Conservation (phyloP, 2,329 filamentous ascomycete genomes). For the Aspergillus novoparasiticus region DNA sequence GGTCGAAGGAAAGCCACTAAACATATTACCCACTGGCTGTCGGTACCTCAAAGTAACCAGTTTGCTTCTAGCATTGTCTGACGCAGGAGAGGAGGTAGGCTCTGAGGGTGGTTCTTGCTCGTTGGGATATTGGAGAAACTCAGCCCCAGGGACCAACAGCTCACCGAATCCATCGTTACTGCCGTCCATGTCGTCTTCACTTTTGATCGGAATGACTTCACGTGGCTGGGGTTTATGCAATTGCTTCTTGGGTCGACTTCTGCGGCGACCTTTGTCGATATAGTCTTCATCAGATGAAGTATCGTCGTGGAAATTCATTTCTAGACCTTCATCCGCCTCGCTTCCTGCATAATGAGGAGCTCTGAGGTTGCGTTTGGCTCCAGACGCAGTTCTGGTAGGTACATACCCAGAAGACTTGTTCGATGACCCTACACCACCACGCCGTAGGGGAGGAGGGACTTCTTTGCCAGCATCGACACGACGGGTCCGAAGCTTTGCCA, state of each 20-base stretch:
- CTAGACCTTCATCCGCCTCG: not conserved
- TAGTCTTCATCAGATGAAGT: slow-evolving; percentile 13
- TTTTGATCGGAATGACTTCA: not conserved
- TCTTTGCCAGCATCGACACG: slow-evolving; percentile 34
- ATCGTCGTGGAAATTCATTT: not conserved
- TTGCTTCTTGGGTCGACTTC: not conserved
- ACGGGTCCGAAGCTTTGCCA: slow-evolving; percentile 46
- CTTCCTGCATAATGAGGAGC: not conserved
- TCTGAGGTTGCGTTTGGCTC: not conserved
- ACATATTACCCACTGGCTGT: not conserved
- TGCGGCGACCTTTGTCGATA: not conserved
- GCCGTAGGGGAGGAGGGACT: slow-evolving; percentile 45
- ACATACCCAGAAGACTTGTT: slow-evolving; percentile 7
- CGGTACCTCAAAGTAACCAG: slow-evolving; percentile 20
- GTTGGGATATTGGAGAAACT: slow-evolving; percentile 21
- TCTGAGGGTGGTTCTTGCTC: slow-evolving; percentile 5
- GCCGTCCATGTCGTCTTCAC: not conserved
- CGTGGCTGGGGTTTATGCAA: not conserved
- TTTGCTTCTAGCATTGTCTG: slow-evolving; percentile 3
- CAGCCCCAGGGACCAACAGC: slow-evolving; percentile 18
- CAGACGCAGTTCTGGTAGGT: not conserved
- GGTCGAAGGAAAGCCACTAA: not conserved
- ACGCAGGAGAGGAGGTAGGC: not conserved
- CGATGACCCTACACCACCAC: slow-evolving; percentile 30
- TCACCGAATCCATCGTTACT: slow-evolving; percentile 13